Conservation (phyloP, 805 yeast genomes). For the Barnettozyma sp. region DNA sequence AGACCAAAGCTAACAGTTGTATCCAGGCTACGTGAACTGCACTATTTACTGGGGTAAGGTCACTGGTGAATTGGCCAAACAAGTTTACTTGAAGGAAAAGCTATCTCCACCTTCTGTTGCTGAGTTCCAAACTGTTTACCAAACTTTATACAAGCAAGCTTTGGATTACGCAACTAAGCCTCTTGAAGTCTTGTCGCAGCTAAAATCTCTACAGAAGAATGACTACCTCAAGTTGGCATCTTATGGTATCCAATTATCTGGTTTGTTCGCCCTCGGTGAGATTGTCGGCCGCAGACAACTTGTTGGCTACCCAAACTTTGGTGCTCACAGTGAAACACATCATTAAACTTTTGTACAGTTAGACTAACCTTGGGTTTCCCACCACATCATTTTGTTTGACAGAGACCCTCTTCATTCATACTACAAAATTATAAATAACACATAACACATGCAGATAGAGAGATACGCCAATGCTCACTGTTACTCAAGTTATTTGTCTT, state of each 20-base stretch:
- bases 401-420: too few species aligned
- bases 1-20: slow-evolving; percentile 2
- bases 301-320: slow-evolving; percentile 75
- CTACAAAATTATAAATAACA: too few species aligned
- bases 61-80: slow-evolving; percentile 42
- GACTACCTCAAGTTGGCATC: slow-evolving; percentile 62
- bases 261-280: slow-evolving; percentile 92
- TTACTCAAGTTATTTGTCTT: too few species aligned
- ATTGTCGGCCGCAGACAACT: slow-evolving; percentile 91
- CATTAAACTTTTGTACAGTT: slow-evolving; percentile 16
- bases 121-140: slow-evolving; percentile 73
- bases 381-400: too few species aligned
- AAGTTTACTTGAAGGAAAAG: slow-evolving; percentile 85
- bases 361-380: too few species aligned
- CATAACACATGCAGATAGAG: too few species aligned
- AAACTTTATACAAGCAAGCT: slow-evolving; percentile 40
- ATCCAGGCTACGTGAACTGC: slow-evolving; percentile 33
- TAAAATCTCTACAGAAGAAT: slow-evolving; percentile 46
- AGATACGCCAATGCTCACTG: too few species aligned
- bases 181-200: slow-evolving; percentile 41
- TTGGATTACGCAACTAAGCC: slow-evolving; percentile 50
- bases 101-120: slow-evolving; percentile 81
- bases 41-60: slow-evolving; percentile 76
- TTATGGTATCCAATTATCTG: slow-evolving; percentile 75
- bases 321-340: slow-evolving; percentile 29